Base-by-base conservation (phyloP, 1,139 yeast species). In the Blastobotrys proliferans region DNA sequence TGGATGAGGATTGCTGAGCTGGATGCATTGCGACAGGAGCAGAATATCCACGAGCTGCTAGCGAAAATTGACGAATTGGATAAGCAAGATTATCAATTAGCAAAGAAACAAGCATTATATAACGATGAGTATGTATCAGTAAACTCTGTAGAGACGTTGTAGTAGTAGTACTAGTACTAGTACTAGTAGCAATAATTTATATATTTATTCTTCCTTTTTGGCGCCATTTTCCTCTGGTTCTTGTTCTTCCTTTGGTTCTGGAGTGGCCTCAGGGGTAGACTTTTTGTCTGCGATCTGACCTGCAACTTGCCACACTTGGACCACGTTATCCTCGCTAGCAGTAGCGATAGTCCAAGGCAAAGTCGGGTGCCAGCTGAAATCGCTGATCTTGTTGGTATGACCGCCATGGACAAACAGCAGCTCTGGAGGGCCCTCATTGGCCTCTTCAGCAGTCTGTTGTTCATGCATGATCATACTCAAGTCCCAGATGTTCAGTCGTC, bases 281-380 rank as follows among this genome's bases (percentile, higher is more conserved):
- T 16, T 16, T 16, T 64, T 70, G 6, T 66, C 70, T 16, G 70
- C 77, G 35, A 62, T 55, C 22, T 60, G 54, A 25, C 71, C 77
- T 11, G 68, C 59, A 5, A 64, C 65, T 56, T 74, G 78, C 96
- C 97, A 92, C 1, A 90, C 69, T 53, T 92, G 97, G 25, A 88
- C 67, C 3, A 95, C 78, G 60, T 92, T 92, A 59, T 92, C 98
- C 60, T 87, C 94, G 0, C 94, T 81, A 1, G 87, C 94, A 56
- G 94, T 81, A 2, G 92, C 83, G 35, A 90, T 55, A 65, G 86
- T 73, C 84, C 90, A 81, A 9, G 82, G 80, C 50, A 83, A 83
- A 51, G 79, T 80, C 1, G 80, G 77, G 47, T 88, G 85, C 98
- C 98, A 92, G 37, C 81, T 77, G 36, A 90, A 69, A 58, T 90